These are phyloP conservation scores for Peltaster fructicola DNA, from an alignment of 2,329 filamentous ascomycete species.

Conservation along the genomic window DNA sequence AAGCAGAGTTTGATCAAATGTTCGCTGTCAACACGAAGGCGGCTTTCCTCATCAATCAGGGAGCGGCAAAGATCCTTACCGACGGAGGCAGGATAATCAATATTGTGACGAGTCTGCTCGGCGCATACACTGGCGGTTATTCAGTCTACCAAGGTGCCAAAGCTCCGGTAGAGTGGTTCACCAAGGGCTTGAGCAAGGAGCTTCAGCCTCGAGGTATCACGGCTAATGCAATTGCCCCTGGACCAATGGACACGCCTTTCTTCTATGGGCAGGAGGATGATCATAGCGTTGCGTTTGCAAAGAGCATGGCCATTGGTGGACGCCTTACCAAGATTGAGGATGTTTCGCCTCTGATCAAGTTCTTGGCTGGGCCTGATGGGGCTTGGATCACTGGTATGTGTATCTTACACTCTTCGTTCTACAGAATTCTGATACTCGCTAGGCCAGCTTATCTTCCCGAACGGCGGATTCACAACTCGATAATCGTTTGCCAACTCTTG, in stretches of 20 bases:
- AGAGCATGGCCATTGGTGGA: slow-evolving; percentile 4
- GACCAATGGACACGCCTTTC: slow-evolving; percentile 7
- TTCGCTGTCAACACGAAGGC: slow-evolving; percentile 19
- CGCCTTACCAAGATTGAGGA: slow-evolving; percentile 5
- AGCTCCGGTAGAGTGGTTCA: slow-evolving; percentile 7
- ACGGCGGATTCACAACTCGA: slow-evolving; percentile 1
- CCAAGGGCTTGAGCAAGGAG: slow-evolving; percentile 5
- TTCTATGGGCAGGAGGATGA: slow-evolving; percentile 6
- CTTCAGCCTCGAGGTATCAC: slow-evolving; percentile 2
- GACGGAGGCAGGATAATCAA: slow-evolving; percentile 7
- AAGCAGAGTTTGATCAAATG: slow-evolving; percentile 31
- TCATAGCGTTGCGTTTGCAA: slow-evolving; percentile 5
- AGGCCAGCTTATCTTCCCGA: slow-evolving; percentile 2
- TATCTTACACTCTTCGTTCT: too few relatives aligned
- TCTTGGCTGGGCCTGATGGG: slow-evolving; percentile 5
- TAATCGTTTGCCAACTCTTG: too few relatives aligned
- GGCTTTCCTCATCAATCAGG: slow-evolving; percentile 6
- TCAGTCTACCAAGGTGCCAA: slow-evolving; percentile 5
- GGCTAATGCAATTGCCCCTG: slow-evolving; percentile 6
- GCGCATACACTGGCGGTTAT: slow-evolving; percentile 6
- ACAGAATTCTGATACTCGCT: too few relatives aligned
- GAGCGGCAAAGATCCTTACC: slow-evolving; percentile 4
- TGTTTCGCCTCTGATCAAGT: slow-evolving; percentile 6
- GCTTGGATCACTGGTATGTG: slow-evolving; percentile 5
- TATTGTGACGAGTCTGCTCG: slow-evolving; percentile 5